Percentiles rank a stretch among this genome's conserved stretches.
Evolutionary conservation across 2,329 filamentous ascomycete species (phyloP).

Genomic region (Paecilomyces niveus): DNA sequence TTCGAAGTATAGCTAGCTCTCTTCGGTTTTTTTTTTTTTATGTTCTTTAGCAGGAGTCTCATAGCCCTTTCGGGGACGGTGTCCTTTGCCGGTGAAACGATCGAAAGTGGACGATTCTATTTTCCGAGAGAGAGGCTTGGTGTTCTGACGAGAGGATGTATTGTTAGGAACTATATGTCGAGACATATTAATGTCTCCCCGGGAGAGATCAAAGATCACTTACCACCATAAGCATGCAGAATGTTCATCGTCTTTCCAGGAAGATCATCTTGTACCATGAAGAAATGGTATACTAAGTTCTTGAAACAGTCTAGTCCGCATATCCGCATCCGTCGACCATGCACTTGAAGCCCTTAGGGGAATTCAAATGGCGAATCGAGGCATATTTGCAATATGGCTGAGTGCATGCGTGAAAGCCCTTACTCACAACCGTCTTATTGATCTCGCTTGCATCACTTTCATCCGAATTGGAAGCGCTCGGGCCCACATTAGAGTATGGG

Average conservation of each 20-base stretch:
- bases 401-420: not conserved
- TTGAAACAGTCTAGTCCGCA: not conserved
- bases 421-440: not conserved
- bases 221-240: not conserved
- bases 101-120: not conserved
- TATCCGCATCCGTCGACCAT: not conserved
- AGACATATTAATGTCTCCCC: not conserved
- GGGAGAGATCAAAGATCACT: not conserved
- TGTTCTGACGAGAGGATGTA: not conserved
- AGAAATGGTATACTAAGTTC: not conserved
- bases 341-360: not conserved
- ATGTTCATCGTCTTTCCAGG: not conserved
- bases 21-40: not conserved
- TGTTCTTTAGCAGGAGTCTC: not conserved
- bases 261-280: not conserved
- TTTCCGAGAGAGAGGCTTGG: not conserved
- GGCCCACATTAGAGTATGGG: not conserved
- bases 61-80: not conserved
- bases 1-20: not conserved
- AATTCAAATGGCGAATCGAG: not conserved
- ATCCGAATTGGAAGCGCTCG: not conserved
- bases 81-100: not conserved
- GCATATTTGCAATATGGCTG: not conserved
- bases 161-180: not conserved
- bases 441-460: not conserved